Percentiles rank a stretch among this genome's conserved stretches.
phyloP scores from a whole-genome alignment of 352 stramenopile genomes.

The Globisporangium cylindrosporum region DNA sequence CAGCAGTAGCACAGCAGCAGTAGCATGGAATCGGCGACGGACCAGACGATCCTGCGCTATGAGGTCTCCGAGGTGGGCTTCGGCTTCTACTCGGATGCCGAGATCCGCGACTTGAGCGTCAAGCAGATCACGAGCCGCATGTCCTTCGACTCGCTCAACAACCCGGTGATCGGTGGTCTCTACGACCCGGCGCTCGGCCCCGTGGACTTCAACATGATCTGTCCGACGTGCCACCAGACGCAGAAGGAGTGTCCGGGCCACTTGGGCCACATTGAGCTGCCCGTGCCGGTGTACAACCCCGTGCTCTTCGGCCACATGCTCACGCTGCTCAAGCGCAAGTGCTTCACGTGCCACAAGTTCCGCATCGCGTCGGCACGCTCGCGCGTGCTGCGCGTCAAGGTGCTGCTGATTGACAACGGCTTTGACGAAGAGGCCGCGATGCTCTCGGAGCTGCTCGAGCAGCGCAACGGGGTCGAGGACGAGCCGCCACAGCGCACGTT shows the following conservation, averaged over 20 bases:
- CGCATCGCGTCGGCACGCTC: constrained; percentile 70
- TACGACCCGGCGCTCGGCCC: constrained; percentile 97
- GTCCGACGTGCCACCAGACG: constrained; percentile 95
- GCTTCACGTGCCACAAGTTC: constrained; percentile 98
- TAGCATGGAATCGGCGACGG: constrained; percentile 81
- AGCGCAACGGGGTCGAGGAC: constrained; percentile 85
- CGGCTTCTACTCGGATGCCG: constrained; percentile 97
- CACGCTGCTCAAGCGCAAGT: constrained; percentile 97
- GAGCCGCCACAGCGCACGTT: constrained; percentile 68
- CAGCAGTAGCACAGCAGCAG: neutral
- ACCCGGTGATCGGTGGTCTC: constrained; percentile 93
- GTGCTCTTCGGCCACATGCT: constrained; percentile 95
- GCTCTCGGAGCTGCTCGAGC: constrained; percentile 78
- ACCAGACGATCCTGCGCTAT: constrained; percentile 90
- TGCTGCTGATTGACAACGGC: constrained; percentile 90
- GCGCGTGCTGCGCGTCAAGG: constrained; percentile 86
- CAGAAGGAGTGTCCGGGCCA: constrained; percentile 97
- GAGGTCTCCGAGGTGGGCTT: constrained; percentile 91
- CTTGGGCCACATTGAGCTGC: constrained; percentile 98
- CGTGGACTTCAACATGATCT: constrained; percentile 89
- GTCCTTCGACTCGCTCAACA: constrained; percentile 95
- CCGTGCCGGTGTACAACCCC: constrained; percentile 97
- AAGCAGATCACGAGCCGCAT: constrained; percentile 96
- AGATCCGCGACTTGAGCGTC: constrained; percentile 95
- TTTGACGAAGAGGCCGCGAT: constrained; percentile 77